A percentile compares a stretch with the other conserved stretches of the same genome.
Evolutionary conservation across 1,284 basidiomycete species (phyloP).

Genomic region (Volvariella volvacea): DNA sequence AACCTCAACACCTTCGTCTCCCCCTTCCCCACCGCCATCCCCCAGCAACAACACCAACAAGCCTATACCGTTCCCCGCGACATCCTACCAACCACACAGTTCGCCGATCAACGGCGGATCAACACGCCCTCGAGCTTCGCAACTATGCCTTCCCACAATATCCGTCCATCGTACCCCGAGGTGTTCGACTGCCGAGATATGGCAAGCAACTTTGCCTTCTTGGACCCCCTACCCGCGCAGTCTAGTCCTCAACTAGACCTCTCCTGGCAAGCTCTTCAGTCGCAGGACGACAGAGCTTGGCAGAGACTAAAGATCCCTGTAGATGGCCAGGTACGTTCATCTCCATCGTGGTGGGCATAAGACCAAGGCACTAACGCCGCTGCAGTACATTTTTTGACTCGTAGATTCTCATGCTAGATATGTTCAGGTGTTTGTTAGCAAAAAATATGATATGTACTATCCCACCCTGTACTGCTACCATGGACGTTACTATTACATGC

Average conservation of each 20-base stretch:
- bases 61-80: slow-evolving; percentile 18
- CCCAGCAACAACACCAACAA: slow-evolving; percentile 13
- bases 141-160: slow-evolving; percentile 12
- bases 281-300: background rate
- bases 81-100: slow-evolving; percentile 25
- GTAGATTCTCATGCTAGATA: no score
- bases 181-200: slow-evolving; percentile 11
- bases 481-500: no score
- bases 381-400: no score
- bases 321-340: background rate
- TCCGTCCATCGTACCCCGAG: slow-evolving; percentile 6
- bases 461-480: no score
- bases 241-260: slow-evolving; percentile 15
- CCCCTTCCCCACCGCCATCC: background rate
- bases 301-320: slow-evolving; percentile 11
- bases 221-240: slow-evolving; percentile 14
- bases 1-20: background rate
- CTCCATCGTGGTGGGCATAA: no score
- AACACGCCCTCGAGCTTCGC: slow-evolving; percentile 22
- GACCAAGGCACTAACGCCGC: no score
- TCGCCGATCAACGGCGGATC: slow-evolving; percentile 13
- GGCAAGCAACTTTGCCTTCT: slow-evolving; percentile 14
- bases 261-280: background rate
- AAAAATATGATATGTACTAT: no score
- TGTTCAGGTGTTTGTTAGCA: no score